Base-by-base conservation (phyloP, 768 basidiomycete genomes). In the Rhodotorula paludigena region DNA sequence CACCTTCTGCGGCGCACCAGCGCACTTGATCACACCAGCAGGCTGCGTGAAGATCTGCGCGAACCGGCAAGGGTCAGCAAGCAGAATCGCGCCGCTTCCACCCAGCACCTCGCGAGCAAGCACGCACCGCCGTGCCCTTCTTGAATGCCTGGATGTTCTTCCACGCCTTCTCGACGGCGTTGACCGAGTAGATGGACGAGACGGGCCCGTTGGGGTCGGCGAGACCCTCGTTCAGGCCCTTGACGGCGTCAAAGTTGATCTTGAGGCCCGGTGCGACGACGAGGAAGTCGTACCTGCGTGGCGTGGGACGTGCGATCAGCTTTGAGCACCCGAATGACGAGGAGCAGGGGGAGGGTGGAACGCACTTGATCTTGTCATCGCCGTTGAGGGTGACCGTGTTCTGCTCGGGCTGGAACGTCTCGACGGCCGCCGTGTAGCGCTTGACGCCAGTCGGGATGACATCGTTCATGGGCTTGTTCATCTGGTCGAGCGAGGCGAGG, bases 131-230 rank as follows among this genome's bases (percentile, higher is more conserved):
- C 60, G 86, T 85, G 20, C 93, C 92, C 4, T 82, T 80, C 42
- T 87, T 84, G 63, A 92, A 82, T 20, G 82, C 82, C 65, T 90
- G 85, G 52, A 97, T 86, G 73, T 92, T 86, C 48, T 82, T 79
- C 90, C 90, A 94, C 23, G 85, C 85, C 79, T 91, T 92, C 80
- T 96, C 91, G 75, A 88, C 89, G 10, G 89, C 88, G 60, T 89
- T 84, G 78, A 90, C 90, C 1, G 88, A 89, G 80, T 97, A 97
- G 68, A 96, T 96, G 15, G 89, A 88, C 14, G 91, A 90, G 39
- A 99, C 92, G 5, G 88, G 87, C 3, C 88, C 88, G 11, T 80
- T 77, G 20, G 88, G 83, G 75, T 92, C 85, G n/a, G 83, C 82
- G 28, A 99, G 83, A 0, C 91, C 94, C 64, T 83, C 81, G 25